phyloP scores from a whole-genome alignment of 257 asterid species.

The Solanum okadae region DNA sequence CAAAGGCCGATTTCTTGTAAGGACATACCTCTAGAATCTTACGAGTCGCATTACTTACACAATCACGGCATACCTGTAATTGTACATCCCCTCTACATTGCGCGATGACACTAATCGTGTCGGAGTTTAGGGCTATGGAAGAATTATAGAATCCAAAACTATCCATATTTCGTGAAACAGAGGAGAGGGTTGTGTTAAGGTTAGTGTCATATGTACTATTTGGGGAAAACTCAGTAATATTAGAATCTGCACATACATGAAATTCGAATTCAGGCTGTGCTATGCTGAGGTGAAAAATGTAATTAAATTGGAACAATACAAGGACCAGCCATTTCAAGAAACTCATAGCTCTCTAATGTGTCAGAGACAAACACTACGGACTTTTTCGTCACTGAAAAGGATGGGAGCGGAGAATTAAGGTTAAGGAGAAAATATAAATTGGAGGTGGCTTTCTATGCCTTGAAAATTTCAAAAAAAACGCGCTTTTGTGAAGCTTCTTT shows the following conservation, averaged over 20 bases:
- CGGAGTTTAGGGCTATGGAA: constrained; percentile 4
- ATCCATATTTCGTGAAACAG: constrained; percentile 11
- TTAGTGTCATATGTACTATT: constrained; percentile 11
- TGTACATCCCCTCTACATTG: constrained; percentile 27
- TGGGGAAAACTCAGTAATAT: background rate
- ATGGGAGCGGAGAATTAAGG: too few species aligned
- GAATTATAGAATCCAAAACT: constrained; percentile 15
- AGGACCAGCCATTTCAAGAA: too few species aligned
- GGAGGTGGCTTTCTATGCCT: too few species aligned
- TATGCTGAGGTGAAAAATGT: too few species aligned
- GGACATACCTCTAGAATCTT: constrained; percentile 6
- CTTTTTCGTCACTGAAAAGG: too few species aligned
- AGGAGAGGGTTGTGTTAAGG: constrained; percentile 21
- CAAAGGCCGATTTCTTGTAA: constrained; percentile 1
- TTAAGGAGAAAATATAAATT: too few species aligned
- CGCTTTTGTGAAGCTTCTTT: too few species aligned
- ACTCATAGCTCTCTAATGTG: too few species aligned
- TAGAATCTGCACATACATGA: background rate
- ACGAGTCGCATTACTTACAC: background rate
- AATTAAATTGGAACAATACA: too few species aligned
- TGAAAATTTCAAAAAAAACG: too few species aligned
- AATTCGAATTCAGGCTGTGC: too few species aligned
- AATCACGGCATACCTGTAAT: constrained; percentile 9
- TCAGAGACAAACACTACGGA: too few species aligned
- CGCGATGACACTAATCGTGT: constrained; percentile 3